A percentile compares a stretch with the other conserved stretches of the same genome.
Conservation (phyloP, 1,284 basidiomycete species). For the Termitomyces sp. region DNA sequence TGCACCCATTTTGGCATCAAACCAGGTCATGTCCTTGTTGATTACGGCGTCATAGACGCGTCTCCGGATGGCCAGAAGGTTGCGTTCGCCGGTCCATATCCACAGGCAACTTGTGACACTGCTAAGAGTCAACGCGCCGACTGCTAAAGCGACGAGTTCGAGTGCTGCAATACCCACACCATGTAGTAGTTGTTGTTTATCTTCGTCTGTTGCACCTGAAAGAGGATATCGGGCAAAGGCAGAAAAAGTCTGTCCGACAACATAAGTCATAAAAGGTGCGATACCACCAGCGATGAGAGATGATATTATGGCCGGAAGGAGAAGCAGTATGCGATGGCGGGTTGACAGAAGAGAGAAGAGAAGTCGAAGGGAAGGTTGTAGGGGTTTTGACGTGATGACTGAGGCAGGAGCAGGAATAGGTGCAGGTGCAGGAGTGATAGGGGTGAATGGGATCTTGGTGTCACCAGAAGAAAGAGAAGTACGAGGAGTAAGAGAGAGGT, state of each 20-base stretch:
- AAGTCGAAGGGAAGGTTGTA: constrained; percentile 37
- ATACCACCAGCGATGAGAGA: constrained; percentile 73
- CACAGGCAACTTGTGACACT: constrained; percentile 77
- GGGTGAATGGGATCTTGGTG: constrained; percentile 10
- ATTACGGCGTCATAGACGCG: constrained; percentile 71
- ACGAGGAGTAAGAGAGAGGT: constrained; percentile 28
- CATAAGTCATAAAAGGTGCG: constrained; percentile 90
- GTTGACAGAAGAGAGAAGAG: constrained; percentile 64
- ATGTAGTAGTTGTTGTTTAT: constrained; percentile 51
- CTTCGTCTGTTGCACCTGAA: constrained; percentile 40
- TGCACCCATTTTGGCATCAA: constrained; percentile 76
- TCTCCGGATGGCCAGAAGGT: constrained; percentile 65
- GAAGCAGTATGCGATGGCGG: constrained; percentile 51
- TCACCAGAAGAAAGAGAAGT: constrained; percentile 27
- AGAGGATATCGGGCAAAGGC: constrained; percentile 65
- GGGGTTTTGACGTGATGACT: constrained; percentile 6
- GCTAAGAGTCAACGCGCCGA: constrained; percentile 67
- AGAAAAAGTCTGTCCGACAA: constrained; percentile 84
- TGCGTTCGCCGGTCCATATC: constrained; percentile 85
- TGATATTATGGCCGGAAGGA: constrained; percentile 69
- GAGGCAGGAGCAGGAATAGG: background rate
- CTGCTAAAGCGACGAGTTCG: constrained; percentile 68
- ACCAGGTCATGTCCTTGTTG: constrained; percentile 79
- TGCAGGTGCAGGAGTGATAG: constrained; percentile 5
- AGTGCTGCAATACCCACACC: constrained; percentile 61